Base-by-base conservation (phyloP, 2,329 filamentous ascomycete species). In the Botrytis hyacinthi region DNA sequence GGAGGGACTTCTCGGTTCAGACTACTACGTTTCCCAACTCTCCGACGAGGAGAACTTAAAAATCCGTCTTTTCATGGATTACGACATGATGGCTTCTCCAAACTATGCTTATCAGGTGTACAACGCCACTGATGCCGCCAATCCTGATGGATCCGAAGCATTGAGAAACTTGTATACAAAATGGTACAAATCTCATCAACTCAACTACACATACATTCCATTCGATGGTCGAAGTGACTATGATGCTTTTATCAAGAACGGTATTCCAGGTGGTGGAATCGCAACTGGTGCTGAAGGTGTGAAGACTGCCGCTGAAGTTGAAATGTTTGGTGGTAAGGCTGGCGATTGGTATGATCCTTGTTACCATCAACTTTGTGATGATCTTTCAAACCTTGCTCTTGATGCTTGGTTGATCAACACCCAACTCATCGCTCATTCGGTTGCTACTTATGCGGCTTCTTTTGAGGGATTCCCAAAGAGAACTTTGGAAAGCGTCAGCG, bases 221-320 rank as follows among this genome's bases (percentile, higher is more conserved):
- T 95, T 96, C 77, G 91, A 94, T 78, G 93, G 93, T 10, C 90
- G 93, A 74, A 93, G 90, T 76, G 93, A 96, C 82, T 95, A 95
- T 78, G 91, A 90, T 69, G 91, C 89, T 1, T 95, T 95, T 84
- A 91, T 94, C 78, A 86, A 88, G 51, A 86, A 88, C 73, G 91
- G 91, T 4, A 93, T 95, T 60, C 91, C 93, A 0, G 89, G 89
- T 1, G 92, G 93, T 37, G 93, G 93, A 44, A 89, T 95, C 75
- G 92, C 92, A 72, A 94, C 92, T 3, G 93, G 93, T 57, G 93
- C 93, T 1, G 92, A 95, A 82, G 91, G 88, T 20, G 81, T 93
- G 83, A 95, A 94, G 87, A 93, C 91, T 0, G 83, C 86, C 68
- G 86, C 89, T 48, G 91, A 95, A 80, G 87, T 83, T 3, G 84